Evolutionary conservation across 345 rosid species (phyloP).

Genomic region (Eucalyptus polybractea): DNA sequence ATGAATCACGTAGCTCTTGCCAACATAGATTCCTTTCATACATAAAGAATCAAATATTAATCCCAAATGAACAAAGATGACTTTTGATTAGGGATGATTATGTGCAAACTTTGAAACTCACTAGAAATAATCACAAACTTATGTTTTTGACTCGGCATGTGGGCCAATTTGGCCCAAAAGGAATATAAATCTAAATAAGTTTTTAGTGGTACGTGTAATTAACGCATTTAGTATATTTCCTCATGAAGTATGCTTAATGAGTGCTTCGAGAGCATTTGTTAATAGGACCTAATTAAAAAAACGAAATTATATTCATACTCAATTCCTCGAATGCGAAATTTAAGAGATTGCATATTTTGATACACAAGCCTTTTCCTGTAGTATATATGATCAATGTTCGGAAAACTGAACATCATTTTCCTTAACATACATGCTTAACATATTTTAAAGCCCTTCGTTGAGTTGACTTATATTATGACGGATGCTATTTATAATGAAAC

Average conservation of each 20-base stretch:
- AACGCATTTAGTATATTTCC: accelerated
- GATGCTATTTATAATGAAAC: background rate
- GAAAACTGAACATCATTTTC: too few species aligned
- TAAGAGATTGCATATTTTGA: background rate
- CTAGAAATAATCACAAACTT: background rate
- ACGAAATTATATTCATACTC: background rate
- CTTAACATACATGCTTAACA: background rate
- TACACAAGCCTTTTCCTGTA: background rate
- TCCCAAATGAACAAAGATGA: background rate
- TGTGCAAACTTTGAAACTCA: accelerated
- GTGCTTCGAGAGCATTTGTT: accelerated
- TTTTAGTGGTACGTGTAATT: accelerated
- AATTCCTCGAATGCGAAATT: background rate
- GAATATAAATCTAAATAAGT: background rate
- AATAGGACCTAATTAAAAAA: too few species aligned
- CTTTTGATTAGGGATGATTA: background rate
- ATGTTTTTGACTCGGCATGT: background rate
- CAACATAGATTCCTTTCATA: background rate
- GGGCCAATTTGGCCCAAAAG: background rate
- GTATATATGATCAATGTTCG: background rate
- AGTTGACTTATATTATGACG: background rate
- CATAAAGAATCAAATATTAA: background rate
- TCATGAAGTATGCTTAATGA: background rate
- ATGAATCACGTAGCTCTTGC: background rate
- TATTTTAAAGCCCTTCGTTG: background rate